These are phyloP conservation scores for Ramalina peruviana DNA, from an alignment of 495 filamentous ascomycete species.

Conservation along the genomic window DNA sequence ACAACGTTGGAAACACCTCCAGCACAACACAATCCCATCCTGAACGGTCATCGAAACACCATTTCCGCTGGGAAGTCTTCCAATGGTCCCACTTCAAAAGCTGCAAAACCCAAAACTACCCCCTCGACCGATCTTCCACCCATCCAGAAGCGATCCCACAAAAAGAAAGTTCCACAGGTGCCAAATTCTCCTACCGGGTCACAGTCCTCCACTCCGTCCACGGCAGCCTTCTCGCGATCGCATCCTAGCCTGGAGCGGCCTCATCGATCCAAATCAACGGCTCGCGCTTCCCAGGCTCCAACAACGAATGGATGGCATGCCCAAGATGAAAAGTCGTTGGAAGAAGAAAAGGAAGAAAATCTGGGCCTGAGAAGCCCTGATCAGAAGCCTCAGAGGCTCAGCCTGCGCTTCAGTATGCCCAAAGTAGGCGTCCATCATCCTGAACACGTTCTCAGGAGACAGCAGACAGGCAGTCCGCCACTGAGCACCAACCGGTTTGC, in stretches of 20 bases:
- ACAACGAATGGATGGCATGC: conserved; percentile 7
- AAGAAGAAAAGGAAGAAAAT: conserved; percentile 13
- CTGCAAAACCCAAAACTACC: background rate
- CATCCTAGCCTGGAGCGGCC: background rate
- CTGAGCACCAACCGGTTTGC: conserved; percentile 27
- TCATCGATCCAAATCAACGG: background rate
- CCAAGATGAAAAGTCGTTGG: conserved; percentile 4
- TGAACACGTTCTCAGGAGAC: conserved; percentile 26
- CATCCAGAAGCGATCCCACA: conserved; percentile 8
- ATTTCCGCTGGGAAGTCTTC: conserved; percentile 5
- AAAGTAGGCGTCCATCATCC: conserved; percentile 37
- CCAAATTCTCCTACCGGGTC: background rate
- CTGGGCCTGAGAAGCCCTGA: conserved; percentile 12
- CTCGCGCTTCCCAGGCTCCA: background rate
- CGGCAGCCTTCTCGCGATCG: conserved; percentile 8
- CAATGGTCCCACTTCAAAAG: conserved; percentile 9
- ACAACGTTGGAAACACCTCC: background rate
- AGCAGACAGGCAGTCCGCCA: background rate
- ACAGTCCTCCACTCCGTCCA: background rate
- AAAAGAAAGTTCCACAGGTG: conserved; percentile 3
- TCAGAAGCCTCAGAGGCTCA: conserved; percentile 29
- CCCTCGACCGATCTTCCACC: background rate
- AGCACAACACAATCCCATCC: background rate
- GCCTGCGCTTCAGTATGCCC: conserved; percentile 41
- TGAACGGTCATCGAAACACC: background rate